Evolutionary conservation across 2,329 filamentous ascomycete genomes (phyloP), one percentile per base, ranked within the genome.

Genomic region (Penicillium sp.): DNA sequence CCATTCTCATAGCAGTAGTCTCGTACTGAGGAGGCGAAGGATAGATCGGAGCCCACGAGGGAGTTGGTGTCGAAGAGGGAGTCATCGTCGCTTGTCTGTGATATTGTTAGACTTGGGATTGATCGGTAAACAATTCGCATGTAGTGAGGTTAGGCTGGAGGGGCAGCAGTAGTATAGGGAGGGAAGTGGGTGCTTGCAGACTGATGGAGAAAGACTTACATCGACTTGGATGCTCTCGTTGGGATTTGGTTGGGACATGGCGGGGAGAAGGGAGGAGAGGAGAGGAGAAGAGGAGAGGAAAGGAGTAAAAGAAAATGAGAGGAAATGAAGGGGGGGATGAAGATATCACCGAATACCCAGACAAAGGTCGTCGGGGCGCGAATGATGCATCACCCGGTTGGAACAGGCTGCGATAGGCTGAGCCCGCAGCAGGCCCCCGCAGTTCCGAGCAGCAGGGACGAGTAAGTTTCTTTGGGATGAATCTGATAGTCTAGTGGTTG

Each of bases 1-100:
- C 74, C 74, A 54, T 76, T 75, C 57, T 75, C 73, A 49, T 71
- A 70, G 49, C 54, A 63, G 57, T 70, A 74, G 50, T 71, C 68
- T 8, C 65, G 65, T 21, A 70, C 64, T 3, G 67, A 78, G 3
- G 77, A 70, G 4, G 71, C 68, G 18, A 68, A 66, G 45, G 72
- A 72, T 29, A 68, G 58, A 43, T 68, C 75, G 54, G 78, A 78
- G 20, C 69, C 74, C 26, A 68, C 55, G 45, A 75, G 26, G n/a
- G 68, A 66, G 51, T 67, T 39, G 18, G 59, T 51, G 44, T 69
- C 68, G 48, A 59, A 67, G 43, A 69, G 49, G 1, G 68, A 69
- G 37, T 71, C 68, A 23, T 71, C 68, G 42, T 71, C 68, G 52
- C 67, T 70, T 43, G 66, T 69, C 68, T 70, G 52, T 26, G 12